A percentile compares a stretch with the other conserved stretches of the same genome.
Conservation (phyloP, 805 yeast species). For the Candida sanyiensis region DNA sequence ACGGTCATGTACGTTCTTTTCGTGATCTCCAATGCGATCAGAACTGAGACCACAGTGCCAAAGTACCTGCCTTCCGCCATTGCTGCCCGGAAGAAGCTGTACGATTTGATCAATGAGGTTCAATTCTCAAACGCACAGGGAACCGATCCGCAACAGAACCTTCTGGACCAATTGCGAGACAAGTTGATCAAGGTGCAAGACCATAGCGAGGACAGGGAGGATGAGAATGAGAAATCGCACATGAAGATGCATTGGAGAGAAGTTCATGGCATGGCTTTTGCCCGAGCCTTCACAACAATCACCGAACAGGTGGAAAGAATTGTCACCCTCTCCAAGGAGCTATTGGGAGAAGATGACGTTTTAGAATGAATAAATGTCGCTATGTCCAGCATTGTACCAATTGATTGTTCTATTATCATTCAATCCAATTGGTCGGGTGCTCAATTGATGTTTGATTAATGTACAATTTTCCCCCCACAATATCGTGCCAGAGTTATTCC, state of each 20-base stretch:
- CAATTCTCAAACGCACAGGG: slow-evolving; percentile 17
- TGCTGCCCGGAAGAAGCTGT: slow-evolving; percentile 37
- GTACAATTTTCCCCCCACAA: no score
- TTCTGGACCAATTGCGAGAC: slow-evolving; percentile 11
- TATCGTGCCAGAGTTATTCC: no score
- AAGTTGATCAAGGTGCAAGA: slow-evolving; percentile 11
- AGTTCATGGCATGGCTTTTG: slow-evolving; percentile 44
- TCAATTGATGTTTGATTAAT: no score
- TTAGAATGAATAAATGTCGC: no score
- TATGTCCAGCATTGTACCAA: no score
- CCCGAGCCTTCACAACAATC: slow-evolving; percentile 42
- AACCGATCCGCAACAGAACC: slow-evolving; percentile 4
- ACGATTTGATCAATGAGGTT: slow-evolving; percentile 33
- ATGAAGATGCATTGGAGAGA: slow-evolving; percentile 39
- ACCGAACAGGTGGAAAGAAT: slow-evolving; percentile 37
- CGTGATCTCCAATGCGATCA: slow-evolving; percentile 37
- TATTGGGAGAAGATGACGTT: slow-evolving; percentile 38
- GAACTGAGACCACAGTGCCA: slow-evolving; percentile 35
- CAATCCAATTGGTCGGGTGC: no score
- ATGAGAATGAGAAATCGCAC: slow-evolving; percentile 10
- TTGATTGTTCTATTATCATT: no score
- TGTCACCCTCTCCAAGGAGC: slow-evolving; percentile 32
- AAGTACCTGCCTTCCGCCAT: slow-evolving; percentile 40
- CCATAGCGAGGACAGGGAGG: slow-evolving; percentile 4
- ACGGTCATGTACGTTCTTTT: slow-evolving; percentile 40